A percentile compares a stretch with the other conserved stretches of the same genome.
phyloP scores from a whole-genome alignment of 2,329 filamentous ascomycete genomes.

The Monilinia laxa region DNA sequence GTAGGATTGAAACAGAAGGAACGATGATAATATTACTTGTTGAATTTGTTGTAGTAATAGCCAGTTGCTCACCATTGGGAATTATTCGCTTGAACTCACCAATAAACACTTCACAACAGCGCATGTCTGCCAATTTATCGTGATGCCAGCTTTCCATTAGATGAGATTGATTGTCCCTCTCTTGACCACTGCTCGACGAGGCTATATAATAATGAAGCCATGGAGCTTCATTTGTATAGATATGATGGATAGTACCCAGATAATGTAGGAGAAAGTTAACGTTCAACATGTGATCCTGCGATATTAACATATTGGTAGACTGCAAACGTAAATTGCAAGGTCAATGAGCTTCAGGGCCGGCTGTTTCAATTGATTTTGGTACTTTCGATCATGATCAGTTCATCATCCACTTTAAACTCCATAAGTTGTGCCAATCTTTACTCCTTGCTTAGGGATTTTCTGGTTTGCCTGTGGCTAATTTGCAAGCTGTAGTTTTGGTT shows the following conservation, averaged over 20 bases:
- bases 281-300: too few species aligned
- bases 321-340: background rate
- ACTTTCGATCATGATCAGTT: background rate
- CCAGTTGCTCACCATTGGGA: background rate
- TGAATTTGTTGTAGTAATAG: background rate
- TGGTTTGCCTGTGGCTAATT: background rate
- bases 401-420: too few species aligned
- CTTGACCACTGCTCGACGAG: too few species aligned
- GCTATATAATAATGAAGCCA: too few species aligned
- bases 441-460: background rate
- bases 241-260: too few species aligned
- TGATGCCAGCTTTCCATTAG: too few species aligned
- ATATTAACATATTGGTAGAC: too few species aligned
- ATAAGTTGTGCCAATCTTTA: background rate
- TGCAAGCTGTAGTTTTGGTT: background rate
- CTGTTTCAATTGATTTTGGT: too few species aligned
- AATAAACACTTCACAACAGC: background rate
- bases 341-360: background rate
- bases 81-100: background rate
- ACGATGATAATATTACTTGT: background rate
- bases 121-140: background rate
- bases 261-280: too few species aligned
- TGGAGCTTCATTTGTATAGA: too few species aligned
- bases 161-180: too few species aligned
- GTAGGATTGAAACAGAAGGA: constrained; percentile 2